A percentile compares a stretch with the other conserved stretches of the same genome.
phyloP scores from a whole-genome alignment of 106 monocot genomes.

The Dioscorea alata region DNA sequence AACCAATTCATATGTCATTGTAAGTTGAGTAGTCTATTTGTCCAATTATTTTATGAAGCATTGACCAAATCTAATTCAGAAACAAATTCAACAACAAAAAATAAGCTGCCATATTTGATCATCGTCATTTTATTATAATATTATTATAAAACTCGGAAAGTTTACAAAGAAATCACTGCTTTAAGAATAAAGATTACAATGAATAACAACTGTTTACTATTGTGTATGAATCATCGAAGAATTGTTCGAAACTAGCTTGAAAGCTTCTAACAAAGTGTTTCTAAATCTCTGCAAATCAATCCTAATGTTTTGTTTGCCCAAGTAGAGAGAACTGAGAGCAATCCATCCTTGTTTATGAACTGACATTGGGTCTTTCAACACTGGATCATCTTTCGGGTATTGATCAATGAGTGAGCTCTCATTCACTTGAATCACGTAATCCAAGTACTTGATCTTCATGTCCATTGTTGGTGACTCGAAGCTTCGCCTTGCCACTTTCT shows the following conservation, averaged over 20 bases:
- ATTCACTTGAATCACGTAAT: slow-evolving; percentile 34
- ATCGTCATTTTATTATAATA: no score
- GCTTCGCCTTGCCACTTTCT: slow-evolving; percentile 34
- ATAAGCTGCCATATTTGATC: no score
- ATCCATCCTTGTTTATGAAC: slow-evolving; percentile 54
- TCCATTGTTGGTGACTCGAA: slow-evolving; percentile 37
- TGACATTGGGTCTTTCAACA: slow-evolving; percentile 40
- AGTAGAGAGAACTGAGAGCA: slow-evolving; percentile 38
- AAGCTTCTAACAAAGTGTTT: slow-evolving; percentile 45
- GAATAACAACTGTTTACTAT: no score
- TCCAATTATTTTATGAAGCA: no score
- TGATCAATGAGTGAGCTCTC: slow-evolving; percentile 56
- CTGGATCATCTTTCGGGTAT: slow-evolving; percentile 46
- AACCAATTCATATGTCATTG: no score
- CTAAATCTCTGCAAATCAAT: slow-evolving; percentile 42
- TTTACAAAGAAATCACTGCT: no score
- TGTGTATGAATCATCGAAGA: neutral
- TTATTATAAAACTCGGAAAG: no score
- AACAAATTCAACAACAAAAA: no score
- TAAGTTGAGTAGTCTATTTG: no score
- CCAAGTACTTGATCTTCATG: slow-evolving; percentile 53
- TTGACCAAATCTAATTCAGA: no score
- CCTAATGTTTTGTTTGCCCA: slow-evolving; percentile 72
- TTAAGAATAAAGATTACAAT: no score
- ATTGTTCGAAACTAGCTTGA: slow-evolving; percentile 31